Evolutionary conservation across 192 early-diverging fungal species (phyloP), one percentile per base, ranked within the genome.

Genomic region (Backusella tuberculispora): DNA sequence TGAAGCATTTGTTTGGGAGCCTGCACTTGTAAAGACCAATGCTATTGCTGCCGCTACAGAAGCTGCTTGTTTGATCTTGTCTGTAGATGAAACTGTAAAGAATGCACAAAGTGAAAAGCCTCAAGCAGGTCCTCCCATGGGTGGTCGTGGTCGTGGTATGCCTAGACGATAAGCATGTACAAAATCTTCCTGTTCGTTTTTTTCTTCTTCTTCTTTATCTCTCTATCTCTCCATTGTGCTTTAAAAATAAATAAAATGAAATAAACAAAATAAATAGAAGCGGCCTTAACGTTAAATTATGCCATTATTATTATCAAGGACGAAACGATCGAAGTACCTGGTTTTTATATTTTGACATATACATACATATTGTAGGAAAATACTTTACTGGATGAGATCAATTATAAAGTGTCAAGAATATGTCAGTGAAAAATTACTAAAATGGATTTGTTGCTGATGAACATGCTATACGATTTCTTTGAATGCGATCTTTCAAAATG

Each of bases 51-150:
- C 95, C 64, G 96, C 98, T 40, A 89, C 93, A 38, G 98, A 99
- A 82, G 98, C 98, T 26, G 98, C 97, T 3, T 98, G 96, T 76
- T 83, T 99, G 85, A 92, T 99, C 66, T 86, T 99, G 63, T 94
- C 93, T 64, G 96, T 99, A 14, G 98, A 99, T 83, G 98, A 99
- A 83, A 99, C 98, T 53, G 90, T 99, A 63, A 96, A 94, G 82
- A 99, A 94, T 81, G 92, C 93, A 26, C 89, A 91, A 77, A 91
- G 89, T 66, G 88, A 96, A 80, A 85, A 93, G 77, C 94, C 96
- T 64, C 85, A 89, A 46, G 77, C 79, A 72, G 89, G 86, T 44
- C 73, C 80, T 8, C 86, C 86, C 85, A 85, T 85, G 24, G 60
- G 76, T 69, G 88, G 85, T 29, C 88, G 90, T 75, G 90, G 92